Evolutionary conservation across 1,139 yeast species (phyloP), one percentile per base, ranked within the genome.

Genomic region (Diutina pseudorugosa): DNA sequence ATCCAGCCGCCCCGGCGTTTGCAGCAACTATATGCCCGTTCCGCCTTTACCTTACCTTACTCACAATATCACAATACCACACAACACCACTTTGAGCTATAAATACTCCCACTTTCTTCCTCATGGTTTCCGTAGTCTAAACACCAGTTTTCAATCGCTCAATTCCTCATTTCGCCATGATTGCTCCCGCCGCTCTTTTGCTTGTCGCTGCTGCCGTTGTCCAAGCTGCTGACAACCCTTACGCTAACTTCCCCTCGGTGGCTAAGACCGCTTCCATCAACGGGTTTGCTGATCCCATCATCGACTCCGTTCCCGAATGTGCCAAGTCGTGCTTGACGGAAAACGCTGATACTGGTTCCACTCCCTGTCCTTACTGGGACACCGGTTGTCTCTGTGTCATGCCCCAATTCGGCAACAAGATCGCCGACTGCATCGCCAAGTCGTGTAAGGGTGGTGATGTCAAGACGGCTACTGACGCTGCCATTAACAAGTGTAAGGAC

Each of bases 321-420:
- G 80, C 80, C 51, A 60, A 68, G 57, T 59, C 59, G 1, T 75
- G 80, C 65, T 75, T 71, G n/a, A 63, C 61, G 40, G 61, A 62
- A 52, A 63, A 65, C 51, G 14, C 12, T 14, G 40, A 27, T 23
- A 67, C 72, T 33, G 64, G 65, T 4, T 61, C 62, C 49, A 71
- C 76, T 4, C 76, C 76, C 40, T 75, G 80, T 59, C 80, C 80
- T 50, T 74, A 75, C 66, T 75, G 80, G 80, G 80, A 75, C 57
- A 72, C 80, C 33, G 80, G 80, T 4, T 75, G 80, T 60, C 68
- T 75, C 58, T 75, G 80, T 63, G 77, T 74, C 20, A 75, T 76
- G 77, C 71, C 75, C 18, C 70, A 66, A 56, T 75, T 76, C 76
- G 64, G 72, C 41, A 76, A 75, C 21, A 59, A 60, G 50, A 77